phyloP scores from a whole-genome alignment of 495 filamentous ascomycete genomes.

The Haplographium delicatum region DNA sequence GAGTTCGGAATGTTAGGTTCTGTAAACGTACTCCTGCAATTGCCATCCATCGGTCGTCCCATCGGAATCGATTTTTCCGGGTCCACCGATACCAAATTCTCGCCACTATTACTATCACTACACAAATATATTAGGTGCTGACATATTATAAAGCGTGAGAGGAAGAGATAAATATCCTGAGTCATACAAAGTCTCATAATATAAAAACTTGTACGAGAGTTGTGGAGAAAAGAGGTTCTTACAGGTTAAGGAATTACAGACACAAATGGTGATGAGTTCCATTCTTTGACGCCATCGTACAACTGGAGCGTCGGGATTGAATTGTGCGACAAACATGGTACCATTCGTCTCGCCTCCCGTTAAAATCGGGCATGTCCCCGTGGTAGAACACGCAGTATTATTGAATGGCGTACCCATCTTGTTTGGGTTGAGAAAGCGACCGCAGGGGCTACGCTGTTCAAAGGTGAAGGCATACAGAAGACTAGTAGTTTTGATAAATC shows the following conservation, averaged over 20 bases:
- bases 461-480: not conserved
- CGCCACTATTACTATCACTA: conserved; percentile 14
- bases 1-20: not conserved
- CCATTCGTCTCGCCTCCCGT: conserved; percentile 5
- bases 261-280: conserved; percentile 15
- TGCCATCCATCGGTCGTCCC: conserved; percentile 18
- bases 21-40: conserved; percentile 8
- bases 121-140: no score
- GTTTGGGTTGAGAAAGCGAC: not conserved
- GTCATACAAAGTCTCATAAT: no score
- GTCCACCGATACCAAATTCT: conserved; percentile 18
- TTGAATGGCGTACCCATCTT: conserved; percentile 1
- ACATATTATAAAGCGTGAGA: no score
- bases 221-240: not conserved
- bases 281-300: conserved; percentile 1
- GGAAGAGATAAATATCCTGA: no score
- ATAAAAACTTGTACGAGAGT: no score
- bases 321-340: conserved; percentile 9
- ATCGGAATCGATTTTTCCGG: conserved; percentile 12
- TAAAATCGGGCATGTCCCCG: conserved; percentile 8
- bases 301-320: conserved; percentile 11
- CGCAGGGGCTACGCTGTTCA: not conserved
- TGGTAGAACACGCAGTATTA: conserved; percentile 9
- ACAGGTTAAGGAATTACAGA: conserved; percentile 18
- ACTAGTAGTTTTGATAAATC: no score